These are phyloP conservation scores for Talaromyces borbonicus DNA, from an alignment of 495 filamentous ascomycete genomes.

Conservation along the genomic window DNA sequence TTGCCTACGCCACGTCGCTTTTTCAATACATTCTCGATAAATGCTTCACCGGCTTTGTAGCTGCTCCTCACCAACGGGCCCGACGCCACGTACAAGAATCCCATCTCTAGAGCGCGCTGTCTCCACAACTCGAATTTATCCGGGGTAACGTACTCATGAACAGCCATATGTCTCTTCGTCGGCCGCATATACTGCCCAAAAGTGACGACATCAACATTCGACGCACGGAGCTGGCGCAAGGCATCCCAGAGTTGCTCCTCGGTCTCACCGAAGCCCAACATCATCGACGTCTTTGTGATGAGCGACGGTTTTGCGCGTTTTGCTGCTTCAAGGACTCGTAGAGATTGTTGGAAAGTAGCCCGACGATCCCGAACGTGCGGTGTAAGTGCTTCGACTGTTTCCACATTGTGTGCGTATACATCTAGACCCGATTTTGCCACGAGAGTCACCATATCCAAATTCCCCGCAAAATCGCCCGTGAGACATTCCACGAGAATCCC, in stretches of 20 bases:
- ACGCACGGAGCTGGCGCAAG: slow-evolving; percentile 65
- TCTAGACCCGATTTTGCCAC: slow-evolving; percentile 85
- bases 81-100: slow-evolving; percentile 91
- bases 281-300: slow-evolving; percentile 95
- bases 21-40: slow-evolving; percentile 95
- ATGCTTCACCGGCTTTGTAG: slow-evolving; percentile 96
- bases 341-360: slow-evolving; percentile 78
- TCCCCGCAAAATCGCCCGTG: slow-evolving; percentile 80
- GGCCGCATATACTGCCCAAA: slow-evolving; percentile 99
- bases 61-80: slow-evolving; percentile 86
- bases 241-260: slow-evolving; percentile 81
- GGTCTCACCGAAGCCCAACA: slow-evolving; percentile 90
- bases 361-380: slow-evolving; percentile 83
- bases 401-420: slow-evolving; percentile 94
- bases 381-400: slow-evolving; percentile 87
- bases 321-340: slow-evolving; percentile 69
- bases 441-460: slow-evolving; percentile 69
- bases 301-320: slow-evolving; percentile 66
- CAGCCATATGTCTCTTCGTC: slow-evolving; percentile 94
- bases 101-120: slow-evolving; percentile 82
- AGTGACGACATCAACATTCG: slow-evolving; percentile 86
- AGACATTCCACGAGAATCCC: slow-evolving; percentile 87
- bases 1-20: slow-evolving; percentile 51
- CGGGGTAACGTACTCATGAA: slow-evolving; percentile 87
- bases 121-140: slow-evolving; percentile 86